These are phyloP conservation scores for Eragrostis nindensis DNA, from an alignment of 176 grass and related monocot species.

Conservation along the genomic window DNA sequence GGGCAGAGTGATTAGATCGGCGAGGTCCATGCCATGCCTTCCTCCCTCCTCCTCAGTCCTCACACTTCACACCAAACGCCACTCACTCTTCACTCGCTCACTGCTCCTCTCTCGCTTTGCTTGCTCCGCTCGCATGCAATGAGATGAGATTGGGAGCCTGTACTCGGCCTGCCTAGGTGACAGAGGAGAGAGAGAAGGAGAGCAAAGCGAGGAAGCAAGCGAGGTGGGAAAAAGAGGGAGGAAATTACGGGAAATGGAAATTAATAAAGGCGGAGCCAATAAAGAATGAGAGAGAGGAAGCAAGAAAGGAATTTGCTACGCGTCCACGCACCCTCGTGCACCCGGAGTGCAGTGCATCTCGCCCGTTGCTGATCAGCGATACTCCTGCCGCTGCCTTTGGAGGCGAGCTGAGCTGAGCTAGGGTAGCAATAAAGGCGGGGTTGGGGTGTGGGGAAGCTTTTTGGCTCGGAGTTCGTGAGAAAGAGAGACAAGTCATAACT, in stretches of 20 bases:
- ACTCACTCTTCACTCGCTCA: conserved; percentile 15
- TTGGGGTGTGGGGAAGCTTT: conserved; percentile 30
- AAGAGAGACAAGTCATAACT: conserved; percentile 40
- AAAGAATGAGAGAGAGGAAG: conserved; percentile 28
- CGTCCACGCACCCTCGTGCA: conserved; percentile 28
- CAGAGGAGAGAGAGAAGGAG: not conserved
- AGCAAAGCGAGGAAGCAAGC: conserved; percentile 23
- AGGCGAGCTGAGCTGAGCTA: not conserved
- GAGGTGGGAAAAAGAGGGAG: conserved; percentile 31
- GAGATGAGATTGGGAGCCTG: conserved; percentile 8
- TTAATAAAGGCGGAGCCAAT: conserved; percentile 43
- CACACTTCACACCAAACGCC: conserved; percentile 37
- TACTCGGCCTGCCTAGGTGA: not conserved
- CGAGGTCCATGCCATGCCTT: conserved; percentile 19
- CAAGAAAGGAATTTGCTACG: conserved; percentile 45
- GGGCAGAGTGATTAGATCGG: conserved; percentile 44
- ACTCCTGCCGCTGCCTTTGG: not conserved
- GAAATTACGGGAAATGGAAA: conserved; percentile 53
- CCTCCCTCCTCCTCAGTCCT: not conserved
- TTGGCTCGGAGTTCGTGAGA: conserved; percentile 46
- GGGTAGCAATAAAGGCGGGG: conserved; percentile 38
- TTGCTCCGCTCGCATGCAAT: conserved; percentile 46
- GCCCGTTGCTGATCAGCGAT: not conserved
- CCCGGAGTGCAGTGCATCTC: not conserved
- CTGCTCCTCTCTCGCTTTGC: conserved; percentile 13